Evolutionary conservation across 2,329 filamentous ascomycete species (phyloP), one percentile per base, ranked within the genome.

Genomic region (Colletotrichum sp.): DNA sequence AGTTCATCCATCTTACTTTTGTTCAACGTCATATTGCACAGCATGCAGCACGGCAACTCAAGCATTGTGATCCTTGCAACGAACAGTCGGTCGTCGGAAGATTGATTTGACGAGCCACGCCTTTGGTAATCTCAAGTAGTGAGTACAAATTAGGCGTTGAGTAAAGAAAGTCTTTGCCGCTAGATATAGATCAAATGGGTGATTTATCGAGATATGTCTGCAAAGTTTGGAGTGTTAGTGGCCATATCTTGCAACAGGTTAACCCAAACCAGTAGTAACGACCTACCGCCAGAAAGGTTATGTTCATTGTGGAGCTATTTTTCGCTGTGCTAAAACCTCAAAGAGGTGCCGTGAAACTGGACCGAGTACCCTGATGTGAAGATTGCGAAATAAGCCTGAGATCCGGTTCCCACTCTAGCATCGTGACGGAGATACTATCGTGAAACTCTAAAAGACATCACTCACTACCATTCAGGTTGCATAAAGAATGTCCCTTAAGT

Each of bases 211-310:
- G 16, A 1, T 44, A 18, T 44, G 16, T 16, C 16, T n/a, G 16
- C 39, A 44, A n/a, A n/a, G 10, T 1, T 18, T 6, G 0, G 1
- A n/a, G 0, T 3, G 1, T 44, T n/a, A 18, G 39, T 9, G 8
- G 39, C 39, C 39, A n/a, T n/a, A 10, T 44, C 3, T 18, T 6
- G 16, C n/a, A 1, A 12, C 0, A 21, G 39, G 2, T 44, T 1
- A 44, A n/a, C 5, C 39, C 9, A 12, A n/a, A 4, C 24, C 24
- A 24, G 24, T 24, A 24, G 24, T 24, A 24, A 24, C 24, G 24
- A 24, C 24, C 24, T 24, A 4, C 24, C 24, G 24, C 24, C 24
- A 24, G 24, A 24, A 24, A 24, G 24, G 24, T 24, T 24, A 26
- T 26, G 24, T 26, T 26, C 24, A 26, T 24, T 24, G 24, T 4